phyloP scores from a whole-genome alignment of 2,329 filamentous ascomycete genomes.

The Alternaria angustiovoidea region DNA sequence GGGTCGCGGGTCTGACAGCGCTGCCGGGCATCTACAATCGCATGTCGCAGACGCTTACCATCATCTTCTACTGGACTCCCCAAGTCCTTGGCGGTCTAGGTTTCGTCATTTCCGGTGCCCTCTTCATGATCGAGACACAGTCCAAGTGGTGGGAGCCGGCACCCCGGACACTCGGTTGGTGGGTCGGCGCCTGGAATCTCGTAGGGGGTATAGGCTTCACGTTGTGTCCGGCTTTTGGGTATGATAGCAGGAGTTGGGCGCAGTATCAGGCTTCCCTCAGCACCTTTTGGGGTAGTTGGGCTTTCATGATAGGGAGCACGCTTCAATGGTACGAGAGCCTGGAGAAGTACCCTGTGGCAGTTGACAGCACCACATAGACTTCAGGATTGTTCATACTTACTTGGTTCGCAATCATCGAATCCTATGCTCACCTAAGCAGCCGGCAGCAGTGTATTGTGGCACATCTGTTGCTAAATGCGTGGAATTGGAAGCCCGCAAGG shows the following conservation, averaged over 20 bases:
- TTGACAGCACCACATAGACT: neutral
- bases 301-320: conserved; percentile 45
- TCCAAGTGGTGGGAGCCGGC: conserved; percentile 69
- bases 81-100: conserved; percentile 69
- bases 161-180: conserved; percentile 25
- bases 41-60: conserved; percentile 57
- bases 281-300: conserved; percentile 49
- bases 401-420: neutral
- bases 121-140: conserved; percentile 75
- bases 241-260: conserved; percentile 39
- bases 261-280: conserved; percentile 43
- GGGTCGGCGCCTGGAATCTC: conserved; percentile 54
- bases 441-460: neutral
- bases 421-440: neutral
- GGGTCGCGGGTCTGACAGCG: conserved; percentile 68
- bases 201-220: conserved; percentile 71
- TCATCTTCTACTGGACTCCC: conserved; percentile 69
- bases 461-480: neutral
- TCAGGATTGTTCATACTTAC: too few species aligned
- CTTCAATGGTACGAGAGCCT: conserved; percentile 46
- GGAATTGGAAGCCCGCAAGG: neutral
- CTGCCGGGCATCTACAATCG: conserved; percentile 64
- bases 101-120: conserved; percentile 65
- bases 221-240: conserved; percentile 48
- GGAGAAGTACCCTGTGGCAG: conserved; percentile 39